Base-by-base conservation (phyloP, 441 rosid species). In the Iberis amara region DNA sequence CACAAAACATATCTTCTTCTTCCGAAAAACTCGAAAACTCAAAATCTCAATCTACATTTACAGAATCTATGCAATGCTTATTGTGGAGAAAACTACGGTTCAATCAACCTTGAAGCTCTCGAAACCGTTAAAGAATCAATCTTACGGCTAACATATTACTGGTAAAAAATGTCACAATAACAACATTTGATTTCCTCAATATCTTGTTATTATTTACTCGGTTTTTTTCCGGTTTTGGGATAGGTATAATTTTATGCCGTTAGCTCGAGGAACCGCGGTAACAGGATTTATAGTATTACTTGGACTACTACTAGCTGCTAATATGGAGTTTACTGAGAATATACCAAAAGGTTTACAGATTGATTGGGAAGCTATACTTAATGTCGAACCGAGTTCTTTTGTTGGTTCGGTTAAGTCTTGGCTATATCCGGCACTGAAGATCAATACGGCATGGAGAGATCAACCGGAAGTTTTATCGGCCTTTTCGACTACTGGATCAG, bases 181-280 rank as follows among this genome's bases (percentile, higher is more conserved):
- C 35, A 57, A 30, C 63, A 7, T 42, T 37, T 21, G 32, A 10
- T 1, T 55, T 41, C 30, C 50, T 52, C 49, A 2, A 65, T 7
- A 26, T 23, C 12, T 44, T 43, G 57, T 52, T 47, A 7, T 11
- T 4, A 36, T 28, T 43, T 13, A 33, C 18, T 43, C 55, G 8
- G 32, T 21, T 27, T 4, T 39, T 46, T 49, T 50, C 10, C 79
- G 35, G 32, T 28, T 28, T 28, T 18, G 21, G 1, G 21, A 28
- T 8, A 92, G 99, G 97, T 92, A 89, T 65, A 92, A 84, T 66
- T 92, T 92, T 69, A 92, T 86, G 99, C 99, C 97, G n/a, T 68
- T 92, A 55, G 78, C 96, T 35, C 85, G 99, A 78, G 99, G 99
- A 23, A 78, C 95, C 43, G 95, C 96, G 30, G 86, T 57, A 55